phyloP scores from a whole-genome alignment of 768 basidiomycete species.

The Termitomyces titanicus region DNA sequence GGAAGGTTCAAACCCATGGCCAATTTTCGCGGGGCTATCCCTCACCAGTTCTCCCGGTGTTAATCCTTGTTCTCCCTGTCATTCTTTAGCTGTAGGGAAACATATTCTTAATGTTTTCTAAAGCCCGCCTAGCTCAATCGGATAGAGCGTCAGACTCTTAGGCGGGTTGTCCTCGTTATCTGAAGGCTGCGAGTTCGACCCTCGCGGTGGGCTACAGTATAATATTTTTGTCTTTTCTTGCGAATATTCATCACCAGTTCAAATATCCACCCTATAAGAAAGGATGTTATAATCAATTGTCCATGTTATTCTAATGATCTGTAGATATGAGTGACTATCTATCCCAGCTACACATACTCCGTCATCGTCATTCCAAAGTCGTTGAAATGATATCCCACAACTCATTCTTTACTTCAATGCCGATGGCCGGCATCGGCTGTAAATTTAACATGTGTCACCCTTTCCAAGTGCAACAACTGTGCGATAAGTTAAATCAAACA shows the following conservation, averaged over 20 bases:
- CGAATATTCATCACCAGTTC: neutral
- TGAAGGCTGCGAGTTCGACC: conserved; percentile 86
- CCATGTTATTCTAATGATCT: conserved; percentile 3
- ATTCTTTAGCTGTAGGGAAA: too few species aligned
- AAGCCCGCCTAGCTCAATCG: conserved; percentile 62
- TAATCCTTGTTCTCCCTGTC: too few species aligned
- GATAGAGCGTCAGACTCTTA: conserved; percentile 59
- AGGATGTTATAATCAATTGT: too few species aligned
- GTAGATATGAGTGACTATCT: neutral
- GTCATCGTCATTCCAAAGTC: conserved; percentile 3
- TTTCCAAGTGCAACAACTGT: conserved; percentile 80
- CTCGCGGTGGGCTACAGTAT: conserved; percentile 43
- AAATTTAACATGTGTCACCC: conserved; percentile 42
- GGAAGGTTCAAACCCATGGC: too few species aligned
- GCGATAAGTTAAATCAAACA: neutral
- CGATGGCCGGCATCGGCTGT: conserved; percentile 20
- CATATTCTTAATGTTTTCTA: neutral
- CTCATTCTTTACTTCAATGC: neutral
- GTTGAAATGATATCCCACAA: neutral
- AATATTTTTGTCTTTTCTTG: neutral
- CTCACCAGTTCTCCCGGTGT: too few species aligned
- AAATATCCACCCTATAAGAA: too few species aligned
- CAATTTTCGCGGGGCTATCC: too few species aligned
- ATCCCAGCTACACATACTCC: neutral
- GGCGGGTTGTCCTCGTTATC: conserved; percentile 25